A percentile compares a stretch with the other conserved stretches of the same genome.
Evolutionary conservation across 2,329 filamentous ascomycete genomes (phyloP).

Genomic region (Calonectria pteridis): DNA sequence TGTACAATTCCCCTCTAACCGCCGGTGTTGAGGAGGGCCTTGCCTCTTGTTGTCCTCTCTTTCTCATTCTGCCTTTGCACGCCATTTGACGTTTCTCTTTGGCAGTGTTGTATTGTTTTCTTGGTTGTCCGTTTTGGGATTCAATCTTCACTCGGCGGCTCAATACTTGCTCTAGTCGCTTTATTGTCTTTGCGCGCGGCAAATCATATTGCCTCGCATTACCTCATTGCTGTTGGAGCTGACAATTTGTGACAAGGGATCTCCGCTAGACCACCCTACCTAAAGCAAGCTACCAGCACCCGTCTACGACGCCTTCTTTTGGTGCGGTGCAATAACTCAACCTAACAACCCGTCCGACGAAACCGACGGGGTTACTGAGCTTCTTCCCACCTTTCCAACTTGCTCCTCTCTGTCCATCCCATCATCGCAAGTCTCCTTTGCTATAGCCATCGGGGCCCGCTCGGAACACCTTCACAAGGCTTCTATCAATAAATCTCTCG

Average conservation of each 20-base stretch:
- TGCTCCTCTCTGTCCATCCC: constrained; percentile 16
- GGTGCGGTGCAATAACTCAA: constrained; percentile 23
- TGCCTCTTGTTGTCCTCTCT: constrained; percentile 6
- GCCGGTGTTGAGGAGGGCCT: not conserved
- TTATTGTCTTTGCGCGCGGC: not conserved
- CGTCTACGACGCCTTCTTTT: constrained; percentile 27
- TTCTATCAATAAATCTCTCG: constrained; percentile 29
- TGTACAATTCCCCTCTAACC: constrained; percentile 10
- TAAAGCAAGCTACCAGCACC: constrained; percentile 26
- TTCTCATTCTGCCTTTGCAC: not conserved
- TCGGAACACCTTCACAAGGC: constrained; percentile 21
- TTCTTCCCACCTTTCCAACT: constrained; percentile 18
- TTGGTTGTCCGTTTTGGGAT: not conserved
- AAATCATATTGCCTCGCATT: constrained; percentile 16
- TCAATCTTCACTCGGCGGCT: not conserved
- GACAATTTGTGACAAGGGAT: constrained; percentile 31
- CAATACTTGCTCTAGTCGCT: not conserved
- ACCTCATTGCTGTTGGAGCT: constrained; percentile 16
- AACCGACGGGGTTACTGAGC: constrained; percentile 17
- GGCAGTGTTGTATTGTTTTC: not conserved
- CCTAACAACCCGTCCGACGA: constrained; percentile 26
- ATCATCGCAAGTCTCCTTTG: constrained; percentile 4
- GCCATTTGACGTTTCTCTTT: not conserved
- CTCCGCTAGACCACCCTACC: constrained; percentile 27
- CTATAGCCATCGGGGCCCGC: constrained; percentile 21